Percentiles rank a stretch among this genome's conserved stretches.
These are phyloP conservation scores for Coleophoma cylindrospora DNA, from an alignment of 2,329 filamentous ascomycete species.

Conservation along the genomic window DNA sequence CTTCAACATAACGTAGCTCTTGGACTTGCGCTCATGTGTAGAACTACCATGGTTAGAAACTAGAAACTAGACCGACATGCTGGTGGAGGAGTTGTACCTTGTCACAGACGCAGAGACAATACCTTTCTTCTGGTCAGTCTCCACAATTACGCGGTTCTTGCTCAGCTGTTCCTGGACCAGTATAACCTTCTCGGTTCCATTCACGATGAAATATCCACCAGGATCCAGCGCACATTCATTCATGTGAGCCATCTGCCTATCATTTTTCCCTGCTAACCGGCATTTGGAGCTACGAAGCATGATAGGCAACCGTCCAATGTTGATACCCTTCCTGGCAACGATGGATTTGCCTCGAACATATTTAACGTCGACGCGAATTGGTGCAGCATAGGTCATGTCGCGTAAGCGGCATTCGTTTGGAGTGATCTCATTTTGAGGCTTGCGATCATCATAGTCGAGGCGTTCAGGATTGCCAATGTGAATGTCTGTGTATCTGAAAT, in stretches of 20 bases:
- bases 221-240: constrained; percentile 96
- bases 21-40: constrained; percentile 95
- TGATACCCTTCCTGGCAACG: constrained; percentile 69
- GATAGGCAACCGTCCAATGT: constrained; percentile 87
- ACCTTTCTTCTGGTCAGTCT: constrained; percentile 86
- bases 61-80: constrained; percentile 7
- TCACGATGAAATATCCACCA: constrained; percentile 96
- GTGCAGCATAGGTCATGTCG: constrained; percentile 97
- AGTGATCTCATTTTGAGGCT: constrained; percentile 70
- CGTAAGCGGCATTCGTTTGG: constrained; percentile 95
- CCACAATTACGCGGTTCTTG: constrained; percentile 98
- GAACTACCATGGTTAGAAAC: constrained; percentile 53
- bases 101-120: constrained; percentile 95
- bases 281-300: constrained; percentile 98
- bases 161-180: constrained; percentile 97
- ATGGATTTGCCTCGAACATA: constrained; percentile 79
- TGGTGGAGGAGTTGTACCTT: constrained; percentile 31
- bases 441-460: constrained; percentile 66
- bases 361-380: constrained; percentile 87
- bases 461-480: constrained; percentile 79
- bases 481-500: constrained; percentile 71
- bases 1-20: constrained; percentile 92
- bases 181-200: constrained; percentile 97
- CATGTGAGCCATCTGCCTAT: constrained; percentile 83
- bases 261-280: constrained; percentile 75